Conservation (phyloP, 805 yeast genomes). For the Hanseniaspora thailandica region DNA sequence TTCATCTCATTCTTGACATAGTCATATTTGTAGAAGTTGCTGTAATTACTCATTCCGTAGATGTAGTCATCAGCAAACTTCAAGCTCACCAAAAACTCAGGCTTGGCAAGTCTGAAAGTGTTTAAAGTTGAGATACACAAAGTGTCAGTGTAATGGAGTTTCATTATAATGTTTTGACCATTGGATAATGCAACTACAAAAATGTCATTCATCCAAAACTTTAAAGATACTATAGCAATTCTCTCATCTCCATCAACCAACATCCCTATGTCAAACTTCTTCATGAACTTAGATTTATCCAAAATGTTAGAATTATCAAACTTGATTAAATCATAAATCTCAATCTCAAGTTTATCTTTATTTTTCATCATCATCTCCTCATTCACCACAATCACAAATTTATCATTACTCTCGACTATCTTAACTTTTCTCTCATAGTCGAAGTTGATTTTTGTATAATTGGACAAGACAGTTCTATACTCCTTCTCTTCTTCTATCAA, state of each 20-base stretch:
- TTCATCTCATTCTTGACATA: neutral
- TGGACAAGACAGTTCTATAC: neutral
- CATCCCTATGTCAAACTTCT: neutral
- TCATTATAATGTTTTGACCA: neutral
- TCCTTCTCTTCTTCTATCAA: neutral
- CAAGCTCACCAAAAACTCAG: neutral
- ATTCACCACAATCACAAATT: neutral
- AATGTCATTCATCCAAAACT: conserved; percentile 12
- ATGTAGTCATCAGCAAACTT: neutral
- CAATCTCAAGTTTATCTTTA: neutral
- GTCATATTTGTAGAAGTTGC: neutral
- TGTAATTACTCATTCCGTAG: neutral
- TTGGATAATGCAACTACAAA: neutral
- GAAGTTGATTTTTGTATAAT: neutral
- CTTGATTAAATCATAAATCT: neutral
- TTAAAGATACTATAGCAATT: neutral
- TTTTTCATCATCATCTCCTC: neutral
- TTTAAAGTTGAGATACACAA: neutral
- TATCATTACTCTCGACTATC: neutral
- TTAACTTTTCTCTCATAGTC: neutral
- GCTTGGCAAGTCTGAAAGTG: neutral
- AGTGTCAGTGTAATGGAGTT: neutral
- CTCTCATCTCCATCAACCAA: neutral
- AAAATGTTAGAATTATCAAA: neutral
- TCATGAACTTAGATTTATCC: neutral